Evolutionary conservation across 441 rosid genomes (phyloP).

Genomic region (Bruguiera hainesii): DNA sequence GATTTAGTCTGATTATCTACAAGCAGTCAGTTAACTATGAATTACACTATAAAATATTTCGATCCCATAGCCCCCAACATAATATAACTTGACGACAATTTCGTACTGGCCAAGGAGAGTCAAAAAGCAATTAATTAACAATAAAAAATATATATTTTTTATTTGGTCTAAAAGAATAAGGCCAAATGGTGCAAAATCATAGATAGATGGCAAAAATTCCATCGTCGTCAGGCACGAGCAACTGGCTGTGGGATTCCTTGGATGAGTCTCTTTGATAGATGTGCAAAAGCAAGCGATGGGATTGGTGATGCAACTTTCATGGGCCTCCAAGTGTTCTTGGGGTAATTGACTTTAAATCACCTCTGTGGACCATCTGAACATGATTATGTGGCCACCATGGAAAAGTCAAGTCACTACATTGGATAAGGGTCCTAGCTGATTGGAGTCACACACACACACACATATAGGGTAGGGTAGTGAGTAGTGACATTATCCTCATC

Average conservation of each 20-base stretch:
- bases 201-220: no score
- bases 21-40: no score
- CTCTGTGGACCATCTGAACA: slow-evolving; percentile 34
- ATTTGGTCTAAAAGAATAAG: no score
- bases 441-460: background rate
- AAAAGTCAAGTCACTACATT: slow-evolving; percentile 30
- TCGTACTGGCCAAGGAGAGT: no score
- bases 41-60: no score
- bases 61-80: no score
- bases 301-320: slow-evolving; percentile 22
- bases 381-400: slow-evolving; percentile 31
- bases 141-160: no score
- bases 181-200: no score
- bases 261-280: slow-evolving; percentile 25
- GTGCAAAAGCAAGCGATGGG: slow-evolving; percentile 31
- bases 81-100: no score
- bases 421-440: slow-evolving; percentile 20
- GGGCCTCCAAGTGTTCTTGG: slow-evolving; percentile 23
- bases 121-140: no score
- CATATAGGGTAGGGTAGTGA: slow-evolving; percentile 1
- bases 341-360: slow-evolving; percentile 19
- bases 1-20: no score
- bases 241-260: slow-evolving; percentile 2
- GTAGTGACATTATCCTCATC: slow-evolving; percentile 8
- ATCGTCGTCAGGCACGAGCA: background rate